Base-by-base conservation (phyloP, 2,329 filamentous ascomycete genomes). In the Hymenoscyphus fraxineus region DNA sequence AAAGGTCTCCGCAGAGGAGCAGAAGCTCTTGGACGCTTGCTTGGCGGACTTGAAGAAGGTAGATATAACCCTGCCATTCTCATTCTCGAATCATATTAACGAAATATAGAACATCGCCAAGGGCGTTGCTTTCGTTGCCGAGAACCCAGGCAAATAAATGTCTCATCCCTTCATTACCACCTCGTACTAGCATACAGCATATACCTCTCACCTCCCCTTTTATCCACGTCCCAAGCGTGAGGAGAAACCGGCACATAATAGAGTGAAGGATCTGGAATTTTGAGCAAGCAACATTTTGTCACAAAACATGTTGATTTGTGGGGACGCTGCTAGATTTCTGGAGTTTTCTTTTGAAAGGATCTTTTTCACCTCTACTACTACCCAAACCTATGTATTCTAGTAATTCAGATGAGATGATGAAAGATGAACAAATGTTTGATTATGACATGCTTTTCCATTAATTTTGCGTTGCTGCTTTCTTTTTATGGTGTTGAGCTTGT, bases 1-100 rank as follows among this genome's bases (percentile, higher is more conserved):
- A 80, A 84, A 91, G 80, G 77, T 98, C 77, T 91, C 92, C 76
- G 86, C 88, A 74, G 83, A 88, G 79, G 95, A 99, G 89, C 83
- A 96, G 87, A 88, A 89, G 81, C 88, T 99, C 74, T 82, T 99
- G 75, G 90, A 96, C 76, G 91, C 88, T 76, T 90, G 87, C 85
- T 83, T 98, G 73, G 82, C 78, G 74, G 95, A 94, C 81, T 85
- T 95, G 78, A 90, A 91, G 85, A 91, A 90, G 76, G 73, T 73
- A 90, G 76, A 73, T 73, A 68, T 39, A 64, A 63, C 22, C 35
- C 44, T 54, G 9, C 10, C 13, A 7, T 51, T 12, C 54, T 38
- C 4, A 60, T 16, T 60, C 7, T 3, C 41, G 39, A 27, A 6
- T 35, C 64, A 44, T 40, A 39, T 65, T 47, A 79, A 31, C 12